These are phyloP conservation scores for Lactarius akahatsu DNA, from an alignment of 768 basidiomycete genomes.

Conservation along the genomic window DNA sequence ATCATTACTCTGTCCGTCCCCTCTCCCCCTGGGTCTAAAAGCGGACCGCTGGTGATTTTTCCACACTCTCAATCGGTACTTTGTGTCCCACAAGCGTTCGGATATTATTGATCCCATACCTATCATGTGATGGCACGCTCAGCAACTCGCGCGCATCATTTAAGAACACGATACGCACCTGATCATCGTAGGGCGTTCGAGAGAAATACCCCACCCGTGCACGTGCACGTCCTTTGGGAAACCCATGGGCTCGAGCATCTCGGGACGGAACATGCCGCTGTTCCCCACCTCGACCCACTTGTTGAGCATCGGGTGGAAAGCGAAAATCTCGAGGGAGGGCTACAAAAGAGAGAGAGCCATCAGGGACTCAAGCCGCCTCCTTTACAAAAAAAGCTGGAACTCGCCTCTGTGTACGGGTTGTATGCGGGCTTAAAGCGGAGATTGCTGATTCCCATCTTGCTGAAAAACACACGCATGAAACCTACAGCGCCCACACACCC, in stretches of 20 bases:
- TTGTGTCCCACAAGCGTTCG: slow-evolving; percentile 97
- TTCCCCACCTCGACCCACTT: slow-evolving; percentile 99
- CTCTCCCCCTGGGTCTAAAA: slow-evolving; percentile 46
- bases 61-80: slow-evolving; percentile 85
- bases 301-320: slow-evolving; percentile 90
- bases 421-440: slow-evolving; percentile 98
- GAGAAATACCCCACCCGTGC: slow-evolving; percentile 92
- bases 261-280: slow-evolving; percentile 99
- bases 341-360: no score
- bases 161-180: slow-evolving; percentile 50
- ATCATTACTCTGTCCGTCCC: not conserved
- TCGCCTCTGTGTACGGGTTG: slow-evolving; percentile 95
- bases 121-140: slow-evolving; percentile 33
- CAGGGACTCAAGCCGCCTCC: no score
- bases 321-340: slow-evolving; percentile 98
- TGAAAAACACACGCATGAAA: slow-evolving; percentile 98
- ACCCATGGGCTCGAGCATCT: slow-evolving; percentile 99
- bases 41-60: slow-evolving; percentile 86
- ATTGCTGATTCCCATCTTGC: slow-evolving; percentile 93
- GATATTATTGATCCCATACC: slow-evolving; percentile 97
- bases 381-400: not conserved
- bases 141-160: not conserved
- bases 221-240: slow-evolving; percentile 95
- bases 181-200: slow-evolving; percentile 99
- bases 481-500: slow-evolving; percentile 45